Percentiles rank a stretch among this genome's conserved stretches.
phyloP scores from a whole-genome alignment of 371 early-diverging fungal species.

The Mucor velutinosus region DNA sequence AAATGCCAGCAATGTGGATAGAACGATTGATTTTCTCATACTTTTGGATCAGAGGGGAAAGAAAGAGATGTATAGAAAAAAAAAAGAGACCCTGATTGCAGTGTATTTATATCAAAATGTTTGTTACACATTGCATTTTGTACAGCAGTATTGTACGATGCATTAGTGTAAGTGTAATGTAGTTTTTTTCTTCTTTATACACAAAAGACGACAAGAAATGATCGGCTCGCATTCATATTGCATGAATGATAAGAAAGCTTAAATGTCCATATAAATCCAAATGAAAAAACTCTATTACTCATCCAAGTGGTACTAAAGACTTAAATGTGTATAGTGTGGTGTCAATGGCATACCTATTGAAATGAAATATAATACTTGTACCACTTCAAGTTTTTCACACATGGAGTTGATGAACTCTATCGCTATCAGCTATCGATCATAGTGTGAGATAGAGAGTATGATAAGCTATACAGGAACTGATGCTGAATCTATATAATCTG shows the following conservation, averaged over 20 bases:
- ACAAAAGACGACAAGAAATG: background rate
- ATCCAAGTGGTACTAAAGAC: constrained; percentile 2
- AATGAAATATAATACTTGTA: background rate
- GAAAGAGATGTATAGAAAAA: background rate
- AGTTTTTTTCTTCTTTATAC: background rate
- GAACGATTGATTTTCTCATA: constrained; percentile 2
- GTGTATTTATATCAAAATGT: background rate
- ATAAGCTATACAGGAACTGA: background rate
- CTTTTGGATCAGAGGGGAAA: background rate
- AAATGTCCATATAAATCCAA: background rate
- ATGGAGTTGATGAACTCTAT: background rate
- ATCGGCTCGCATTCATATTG: background rate
- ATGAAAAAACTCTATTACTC: constrained; percentile 8
- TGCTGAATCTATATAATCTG: background rate
- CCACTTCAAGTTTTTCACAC: background rate
- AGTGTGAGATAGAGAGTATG: background rate
- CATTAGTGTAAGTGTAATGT: background rate
- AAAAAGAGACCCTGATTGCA: background rate
- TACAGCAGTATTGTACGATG: background rate
- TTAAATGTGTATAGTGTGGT: background rate
- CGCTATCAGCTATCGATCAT: background rate
- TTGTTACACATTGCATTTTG: background rate
- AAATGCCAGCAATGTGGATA: background rate
- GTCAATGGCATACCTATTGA: background rate
- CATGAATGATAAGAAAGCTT: constrained; percentile 5